A percentile compares a stretch with the other conserved stretches of the same genome.
Conservation (phyloP, 768 basidiomycete species). For the Termitomyces sp. region DNA sequence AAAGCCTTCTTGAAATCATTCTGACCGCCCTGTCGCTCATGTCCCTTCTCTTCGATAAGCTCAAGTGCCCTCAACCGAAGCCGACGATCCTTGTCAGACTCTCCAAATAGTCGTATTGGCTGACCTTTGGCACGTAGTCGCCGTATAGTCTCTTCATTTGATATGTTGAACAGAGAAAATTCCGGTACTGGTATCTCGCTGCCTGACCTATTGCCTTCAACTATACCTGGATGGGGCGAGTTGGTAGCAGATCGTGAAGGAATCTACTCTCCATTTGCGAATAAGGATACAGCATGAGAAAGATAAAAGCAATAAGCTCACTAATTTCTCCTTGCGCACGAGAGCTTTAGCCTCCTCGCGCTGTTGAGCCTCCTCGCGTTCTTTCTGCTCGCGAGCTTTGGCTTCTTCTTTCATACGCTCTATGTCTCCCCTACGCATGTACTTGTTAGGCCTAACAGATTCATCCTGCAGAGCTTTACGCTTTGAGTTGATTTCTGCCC, state of each 20-base stretch:
- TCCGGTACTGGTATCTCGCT: conserved; percentile 43
- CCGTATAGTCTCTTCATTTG: conserved; percentile 88
- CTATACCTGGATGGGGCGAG: conserved; percentile 32
- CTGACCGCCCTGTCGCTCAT: conserved; percentile 77
- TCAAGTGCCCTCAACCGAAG: conserved; percentile 90
- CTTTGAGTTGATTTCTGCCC: conserved; percentile 85
- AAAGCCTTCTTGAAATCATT: conserved; percentile 93
- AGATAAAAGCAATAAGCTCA: conserved; percentile 29
- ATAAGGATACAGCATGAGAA: conserved; percentile 27
- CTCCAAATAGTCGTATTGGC: conserved; percentile 92
- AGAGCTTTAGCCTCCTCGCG: conserved; percentile 29
- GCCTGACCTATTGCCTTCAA: conserved; percentile 25
- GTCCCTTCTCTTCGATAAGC: conserved; percentile 88
- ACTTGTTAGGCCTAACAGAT: conserved; percentile 66
- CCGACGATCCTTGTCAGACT: conserved; percentile 91
- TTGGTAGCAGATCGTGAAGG: conserved; percentile 37
- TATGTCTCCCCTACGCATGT: conserved; percentile 88
- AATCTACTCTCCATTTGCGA: conserved; percentile 45
- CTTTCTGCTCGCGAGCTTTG: conserved; percentile 33
- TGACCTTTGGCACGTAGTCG: conserved; percentile 89
- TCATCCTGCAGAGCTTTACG: conserved; percentile 68
- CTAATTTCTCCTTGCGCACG: conserved; percentile 35
- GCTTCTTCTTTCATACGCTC: conserved; percentile 60
- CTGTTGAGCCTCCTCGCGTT: conserved; percentile 17
- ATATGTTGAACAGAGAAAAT: conserved; percentile 74